Evolutionary conservation across 148 eudicot genomes (phyloP), one percentile per base, ranked within the genome.

Genomic region (Diospyros kaki): DNA sequence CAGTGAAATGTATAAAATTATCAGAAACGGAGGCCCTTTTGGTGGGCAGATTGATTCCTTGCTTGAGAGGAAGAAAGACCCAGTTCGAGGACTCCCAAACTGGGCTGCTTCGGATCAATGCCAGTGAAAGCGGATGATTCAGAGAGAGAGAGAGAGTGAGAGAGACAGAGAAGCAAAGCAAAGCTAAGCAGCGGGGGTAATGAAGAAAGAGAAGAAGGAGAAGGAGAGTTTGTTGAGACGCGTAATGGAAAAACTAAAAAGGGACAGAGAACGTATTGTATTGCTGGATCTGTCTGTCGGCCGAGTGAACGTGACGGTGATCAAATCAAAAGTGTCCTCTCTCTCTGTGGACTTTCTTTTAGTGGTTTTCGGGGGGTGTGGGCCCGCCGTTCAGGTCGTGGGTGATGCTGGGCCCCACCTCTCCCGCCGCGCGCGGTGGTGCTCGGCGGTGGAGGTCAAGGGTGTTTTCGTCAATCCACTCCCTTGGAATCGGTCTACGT

Each of bases 181-280:
- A 39, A 18, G 28, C 28, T 28, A 42, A 15, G 14, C 11, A 55
- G n/a, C 17, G 46, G 76, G 68, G 56, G 77, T 75, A 71, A 50
- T 62, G 54, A 43, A 9, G 14, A 62, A 43, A 60, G 64, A 60
- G 64, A 50, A 62, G 39, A 62, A 70, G 64, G 71, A 69, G 71
- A 45, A 72, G 55, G 70, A 12, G 41, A 28, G 80, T 50, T 43
- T 50, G 3, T 38, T 46, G 13, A 58, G 75, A 86, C 82, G 86
- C 83, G 85, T 84, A 73, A 66, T 75, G 78, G 69, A 28, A 79
- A 72, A n/a, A n/a, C n/a, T n/a, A n/a, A n/a, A n/a, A 83, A 78
- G 85, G 75, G 78, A 69, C 76, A 70, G 69, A 43, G 46, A 28
- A 28, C 28, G 28, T 28, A 72, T 77, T 4, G 59, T 44, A 15